These are phyloP conservation scores for Pluteus cervinus DNA, from an alignment of 768 basidiomycete genomes.

Conservation along the genomic window DNA sequence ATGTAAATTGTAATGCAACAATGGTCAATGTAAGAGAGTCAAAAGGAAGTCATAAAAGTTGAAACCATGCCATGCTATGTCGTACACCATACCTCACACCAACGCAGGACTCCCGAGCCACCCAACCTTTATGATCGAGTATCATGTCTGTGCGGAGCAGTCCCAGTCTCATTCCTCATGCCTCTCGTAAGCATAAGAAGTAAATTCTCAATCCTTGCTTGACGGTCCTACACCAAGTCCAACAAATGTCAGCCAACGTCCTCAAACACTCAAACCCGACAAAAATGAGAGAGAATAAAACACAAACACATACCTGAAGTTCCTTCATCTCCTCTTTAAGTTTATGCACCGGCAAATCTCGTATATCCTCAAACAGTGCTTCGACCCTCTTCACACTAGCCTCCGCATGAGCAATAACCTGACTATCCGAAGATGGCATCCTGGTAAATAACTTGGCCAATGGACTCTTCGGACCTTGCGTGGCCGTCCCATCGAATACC, in stretches of 20 bases:
- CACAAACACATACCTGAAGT: constrained; percentile 47
- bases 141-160: too few species aligned
- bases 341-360: constrained; percentile 54
- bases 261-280: too few species aligned
- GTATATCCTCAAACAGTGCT: constrained; percentile 54
- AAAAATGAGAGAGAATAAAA: neutral
- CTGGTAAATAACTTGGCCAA: constrained; percentile 8
- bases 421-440: constrained; percentile 10
- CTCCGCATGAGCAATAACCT: constrained; percentile 28
- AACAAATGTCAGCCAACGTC: constrained; percentile 2
- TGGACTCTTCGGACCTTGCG: constrained; percentile 5
- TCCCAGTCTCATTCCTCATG: constrained; percentile 42
- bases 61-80: too few species aligned
- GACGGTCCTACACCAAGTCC: constrained; percentile 46
- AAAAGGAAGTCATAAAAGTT: too few species aligned
- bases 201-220: constrained; percentile 72
- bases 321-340: constrained; percentile 82
- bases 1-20: too few species aligned
- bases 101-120: too few species aligned
- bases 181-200: constrained; percentile 63
- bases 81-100: too few species aligned
- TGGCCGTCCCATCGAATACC: too few species aligned
- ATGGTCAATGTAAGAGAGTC: too few species aligned
- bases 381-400: constrained; percentile 51
- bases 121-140: too few species aligned